Percentiles rank a stretch among this genome's conserved stretches.
These are phyloP conservation scores for Aspergillus pseudoterreus DNA, from an alignment of 2,329 filamentous ascomycete genomes.

Conservation along the genomic window DNA sequence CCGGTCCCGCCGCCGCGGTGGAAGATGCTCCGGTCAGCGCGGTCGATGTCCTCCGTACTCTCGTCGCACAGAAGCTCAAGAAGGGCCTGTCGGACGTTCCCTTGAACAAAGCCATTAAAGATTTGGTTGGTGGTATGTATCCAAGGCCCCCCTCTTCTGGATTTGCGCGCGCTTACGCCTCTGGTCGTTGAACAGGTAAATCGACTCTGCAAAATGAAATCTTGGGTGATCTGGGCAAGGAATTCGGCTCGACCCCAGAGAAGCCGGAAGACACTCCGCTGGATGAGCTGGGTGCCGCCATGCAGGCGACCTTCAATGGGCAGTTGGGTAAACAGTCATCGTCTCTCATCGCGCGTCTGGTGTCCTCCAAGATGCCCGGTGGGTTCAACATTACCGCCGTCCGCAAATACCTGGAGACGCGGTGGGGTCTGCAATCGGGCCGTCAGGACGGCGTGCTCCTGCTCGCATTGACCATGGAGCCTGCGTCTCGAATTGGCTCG, in stretches of 20 bases:
- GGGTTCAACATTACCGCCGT: slow-evolving; percentile 98
- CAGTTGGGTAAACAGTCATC: slow-evolving; percentile 96
- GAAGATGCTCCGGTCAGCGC: slow-evolving; percentile 84
- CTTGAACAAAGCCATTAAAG: slow-evolving; percentile 94
- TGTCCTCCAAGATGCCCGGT: slow-evolving; percentile 99
- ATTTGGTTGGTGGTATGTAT: slow-evolving; percentile 85
- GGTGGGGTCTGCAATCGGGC: slow-evolving; percentile 83
- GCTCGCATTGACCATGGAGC: slow-evolving; percentile 89
- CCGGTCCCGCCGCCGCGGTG: slow-evolving; percentile 82
- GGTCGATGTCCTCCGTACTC: slow-evolving; percentile 79
- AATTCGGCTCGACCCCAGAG: slow-evolving; percentile 96
- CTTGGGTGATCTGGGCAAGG: slow-evolving; percentile 92
- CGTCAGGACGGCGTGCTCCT: slow-evolving; percentile 89
- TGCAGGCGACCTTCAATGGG: slow-evolving; percentile 98
- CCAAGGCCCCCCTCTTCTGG: not conserved
- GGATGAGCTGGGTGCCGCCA: slow-evolving; percentile 88
- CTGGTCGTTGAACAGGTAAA: slow-evolving; percentile 62
- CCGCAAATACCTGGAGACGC: slow-evolving; percentile 88
- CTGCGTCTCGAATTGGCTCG: slow-evolving; percentile 78
- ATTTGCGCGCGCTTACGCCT: not conserved
- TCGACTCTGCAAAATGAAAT: slow-evolving; percentile 99
- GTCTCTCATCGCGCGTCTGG: slow-evolving; percentile 86
- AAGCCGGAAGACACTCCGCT: slow-evolving; percentile 97
- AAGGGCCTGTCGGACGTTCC: slow-evolving; percentile 86
- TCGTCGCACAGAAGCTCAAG: slow-evolving; percentile 97